Evolutionary conservation across 768 basidiomycete species (phyloP), one percentile per base, ranked within the genome.

Genomic region (Lactarius hengduanensis): DNA sequence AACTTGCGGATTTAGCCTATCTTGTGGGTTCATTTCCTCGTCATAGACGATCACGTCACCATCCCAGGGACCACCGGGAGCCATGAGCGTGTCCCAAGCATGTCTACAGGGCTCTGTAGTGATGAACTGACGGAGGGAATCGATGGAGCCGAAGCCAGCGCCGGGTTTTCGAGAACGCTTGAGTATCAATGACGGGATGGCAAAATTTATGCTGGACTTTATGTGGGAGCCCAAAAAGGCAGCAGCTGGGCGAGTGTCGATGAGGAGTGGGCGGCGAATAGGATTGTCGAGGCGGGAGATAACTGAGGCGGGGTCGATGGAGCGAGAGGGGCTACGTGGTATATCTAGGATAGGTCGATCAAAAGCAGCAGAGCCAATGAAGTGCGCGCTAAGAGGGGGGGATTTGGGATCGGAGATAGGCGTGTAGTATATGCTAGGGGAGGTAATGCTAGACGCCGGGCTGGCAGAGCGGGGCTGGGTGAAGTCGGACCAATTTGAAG

Each of bases 171-270:
- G 82, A 69, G 84, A 89, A 22, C 94, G 87, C 76, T 94, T 94
- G 71, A 95, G 85, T 72, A 97, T 94, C 72, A 97, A 85, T 30
- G 92, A 90, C 0, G 95, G 94, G 53, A 97, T 91, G 38, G 89
- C 89, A 57, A 97, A 82, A 76, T 95, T 95, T 66, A 94, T 83
- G 75, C 88, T 90, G 70, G 86, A 79, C 45, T 79, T 74, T 60
- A 97, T 76, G 74, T 87, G 91, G 63, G 81, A 82, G 3, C 85
- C 78, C 41, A 87, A 79, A 77, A 87, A 92, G 11, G 85, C 79
- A 1, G 84, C 80, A 22, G 87, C 80, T 4, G 90, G 86, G 4
- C 94, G 86, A 45, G 91, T 92, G 76, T 97, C 94, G 73, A 96
- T 83, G 65, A 96, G 77, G 28, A 95, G 79, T 10, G 92, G 90